phyloP scores from a whole-genome alignment of 208 protist genomes.

The Crithidia acanthocephali region DNA sequence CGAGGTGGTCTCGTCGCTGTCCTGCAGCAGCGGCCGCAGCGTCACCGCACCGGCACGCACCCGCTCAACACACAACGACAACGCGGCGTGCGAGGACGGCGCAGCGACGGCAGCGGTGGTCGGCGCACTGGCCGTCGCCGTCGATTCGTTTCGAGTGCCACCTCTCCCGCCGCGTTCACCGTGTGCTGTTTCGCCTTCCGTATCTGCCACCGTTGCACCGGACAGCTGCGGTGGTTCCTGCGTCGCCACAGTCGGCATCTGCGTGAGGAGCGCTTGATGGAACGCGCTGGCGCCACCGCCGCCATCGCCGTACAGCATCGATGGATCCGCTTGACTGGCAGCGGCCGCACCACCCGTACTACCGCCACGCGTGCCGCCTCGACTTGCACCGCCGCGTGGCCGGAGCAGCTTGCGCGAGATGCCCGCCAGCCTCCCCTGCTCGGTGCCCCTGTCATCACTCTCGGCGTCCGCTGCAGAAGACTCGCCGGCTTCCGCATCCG shows the following conservation, averaged over 20 bases:
- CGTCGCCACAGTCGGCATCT: conserved; percentile 24
- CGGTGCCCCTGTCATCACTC: no score
- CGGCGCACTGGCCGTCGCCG: neutral
- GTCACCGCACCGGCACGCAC: conserved; percentile 18
- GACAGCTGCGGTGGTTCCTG: neutral
- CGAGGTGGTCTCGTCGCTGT: neutral
- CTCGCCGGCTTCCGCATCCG: neutral
- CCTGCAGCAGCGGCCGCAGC: neutral
- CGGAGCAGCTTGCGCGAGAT: no score
- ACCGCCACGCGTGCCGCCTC: neutral
- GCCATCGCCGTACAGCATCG: conserved; percentile 9
- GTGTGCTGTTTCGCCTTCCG: neutral
- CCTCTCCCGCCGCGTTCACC: no score
- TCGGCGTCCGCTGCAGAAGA: no score
- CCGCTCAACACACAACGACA: conserved; percentile 11
- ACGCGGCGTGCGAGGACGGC: neutral
- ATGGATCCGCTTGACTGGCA: neutral
- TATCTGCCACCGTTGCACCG: neutral
- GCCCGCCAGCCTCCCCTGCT: neutral
- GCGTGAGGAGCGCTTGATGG: conserved; percentile 46
- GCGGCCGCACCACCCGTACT: neutral
- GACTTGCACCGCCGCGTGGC: no score
- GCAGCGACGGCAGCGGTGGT: neutral
- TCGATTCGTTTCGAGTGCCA: no score
- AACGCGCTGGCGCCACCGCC: conserved; percentile 21